Evolutionary conservation across 177 flowering plant species (phyloP).

Genomic region (Vitis hybrid): DNA sequence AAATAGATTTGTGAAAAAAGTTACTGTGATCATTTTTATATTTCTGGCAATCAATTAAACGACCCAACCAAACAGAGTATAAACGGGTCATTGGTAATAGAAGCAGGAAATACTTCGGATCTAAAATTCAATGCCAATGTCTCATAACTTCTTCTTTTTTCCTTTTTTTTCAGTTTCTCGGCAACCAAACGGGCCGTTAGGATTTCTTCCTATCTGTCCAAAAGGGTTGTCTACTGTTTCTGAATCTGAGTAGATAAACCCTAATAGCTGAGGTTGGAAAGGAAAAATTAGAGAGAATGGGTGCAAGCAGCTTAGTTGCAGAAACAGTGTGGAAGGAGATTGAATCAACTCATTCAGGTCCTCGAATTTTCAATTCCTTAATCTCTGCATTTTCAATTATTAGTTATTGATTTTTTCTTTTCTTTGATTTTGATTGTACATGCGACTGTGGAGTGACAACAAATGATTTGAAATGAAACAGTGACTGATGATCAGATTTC

Average conservation of each 20-base stretch:
- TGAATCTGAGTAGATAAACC: background rate
- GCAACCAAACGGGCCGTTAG: too few relatives aligned
- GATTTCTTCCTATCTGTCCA: background rate
- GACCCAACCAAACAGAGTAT: too few relatives aligned
- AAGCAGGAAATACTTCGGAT: too few relatives aligned
- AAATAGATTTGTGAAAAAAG: too few relatives aligned
- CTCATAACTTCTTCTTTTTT: too few relatives aligned
- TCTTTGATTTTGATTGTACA: background rate
- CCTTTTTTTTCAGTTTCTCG: too few relatives aligned
- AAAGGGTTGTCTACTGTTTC: background rate
- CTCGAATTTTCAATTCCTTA: background rate
- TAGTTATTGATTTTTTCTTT: background rate
- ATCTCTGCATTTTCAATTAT: background rate
- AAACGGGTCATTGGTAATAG: too few relatives aligned
- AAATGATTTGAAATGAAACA: slow-evolving; percentile 24
- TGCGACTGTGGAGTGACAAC: background rate
- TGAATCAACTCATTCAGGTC: slow-evolving; percentile 69
- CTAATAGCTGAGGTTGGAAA: background rate
- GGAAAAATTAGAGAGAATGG: slow-evolving; percentile 7
- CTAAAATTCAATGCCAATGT: too few relatives aligned
- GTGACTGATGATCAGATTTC: slow-evolving; percentile 82
- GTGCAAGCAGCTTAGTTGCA: slow-evolving; percentile 49
- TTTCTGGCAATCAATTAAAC: too few relatives aligned
- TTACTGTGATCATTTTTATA: too few relatives aligned
- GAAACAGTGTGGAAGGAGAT: slow-evolving; percentile 70